Evolutionary conservation across 2,329 filamentous ascomycete genomes (phyloP).

Genomic region (Cladophialophora immunda): DNA sequence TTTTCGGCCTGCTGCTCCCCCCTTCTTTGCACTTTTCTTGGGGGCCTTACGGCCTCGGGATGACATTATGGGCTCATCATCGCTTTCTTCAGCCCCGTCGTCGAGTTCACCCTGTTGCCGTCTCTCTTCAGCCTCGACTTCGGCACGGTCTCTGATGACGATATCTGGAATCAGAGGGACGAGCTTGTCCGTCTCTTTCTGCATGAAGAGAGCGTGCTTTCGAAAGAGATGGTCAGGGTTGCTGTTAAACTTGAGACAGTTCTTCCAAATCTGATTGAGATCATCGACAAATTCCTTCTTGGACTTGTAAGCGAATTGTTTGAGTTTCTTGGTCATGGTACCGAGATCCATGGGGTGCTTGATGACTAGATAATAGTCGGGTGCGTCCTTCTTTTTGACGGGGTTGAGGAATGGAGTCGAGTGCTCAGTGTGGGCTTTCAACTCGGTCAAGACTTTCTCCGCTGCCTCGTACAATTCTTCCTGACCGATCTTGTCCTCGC

Average conservation of each 20-base stretch:
- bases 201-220: slow-evolving; percentile 94
- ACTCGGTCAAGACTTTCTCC: slow-evolving; percentile 94
- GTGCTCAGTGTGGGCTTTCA: slow-evolving; percentile 97
- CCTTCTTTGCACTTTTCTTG: slow-evolving; percentile 78
- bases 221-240: slow-evolving; percentile 86
- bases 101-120: slow-evolving; percentile 79
- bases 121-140: slow-evolving; percentile 86
- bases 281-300: slow-evolving; percentile 96
- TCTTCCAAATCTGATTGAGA: slow-evolving; percentile 94
- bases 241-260: slow-evolving; percentile 94
- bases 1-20: slow-evolving; percentile 70
- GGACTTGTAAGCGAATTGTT: slow-evolving; percentile 78
- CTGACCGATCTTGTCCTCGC: slow-evolving; percentile 95
- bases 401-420: slow-evolving; percentile 93
- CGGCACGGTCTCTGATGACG: slow-evolving; percentile 85
- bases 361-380: slow-evolving; percentile 90
- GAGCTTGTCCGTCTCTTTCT: slow-evolving; percentile 95
- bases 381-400: slow-evolving; percentile 96
- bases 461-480: slow-evolving; percentile 97
- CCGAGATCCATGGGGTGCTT: slow-evolving; percentile 93
- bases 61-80: slow-evolving; percentile 98
- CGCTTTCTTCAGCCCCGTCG: slow-evolving; percentile 87
- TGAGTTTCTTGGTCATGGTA: slow-evolving; percentile 97
- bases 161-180: slow-evolving; percentile 95
- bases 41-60: slow-evolving; percentile 90